Evolutionary conservation across 768 basidiomycete genomes (phyloP), one percentile per base, ranked within the genome.

Genomic region (Suillus discolor): DNA sequence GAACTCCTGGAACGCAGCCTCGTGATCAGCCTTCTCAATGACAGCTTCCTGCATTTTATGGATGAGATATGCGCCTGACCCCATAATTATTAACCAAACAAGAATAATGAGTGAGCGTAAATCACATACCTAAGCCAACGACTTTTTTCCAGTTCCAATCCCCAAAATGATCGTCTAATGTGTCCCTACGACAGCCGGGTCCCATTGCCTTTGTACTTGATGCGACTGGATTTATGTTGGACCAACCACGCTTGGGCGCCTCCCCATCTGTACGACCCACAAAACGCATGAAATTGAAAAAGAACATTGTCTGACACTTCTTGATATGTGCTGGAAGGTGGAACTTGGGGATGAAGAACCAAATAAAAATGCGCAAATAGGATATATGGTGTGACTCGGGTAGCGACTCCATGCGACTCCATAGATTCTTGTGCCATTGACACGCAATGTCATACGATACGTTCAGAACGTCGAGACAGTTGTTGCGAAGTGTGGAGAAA

Each of bases 131-230:
- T 2, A 79, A 55, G 0, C 31, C 53, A 9, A 62, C 51, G 0
- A 69, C 65, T 80, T 81, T 42, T 41, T 75, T 75, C 76, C 75
- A 79, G 65, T 75, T 78, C 54, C 69, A 69, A 69, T 72, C 78
- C 16, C 77, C 74, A 42, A 71, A 72, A n/a, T 71, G 71, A 57
- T 81, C 76, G 60, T 82, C 76, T 12, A 82, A 67, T 0, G 77
- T 72, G 8, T 81, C 79, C 15, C 71, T 70, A 2, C 77, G 39
- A 60, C 75, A 65, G 60, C 76, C 66, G 0, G 76, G 72, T 0
- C 73, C 78, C 78, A 80, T 81, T 63, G 79, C 79, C 11, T 71
- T 63, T 2, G 75, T 75, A 66, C 77, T 78, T 0, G 72, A 53
- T 0, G 74, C 75, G 1, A 74, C 66, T 0, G 67, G 64, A 66